These are phyloP conservation scores for Aspergillus asperescens DNA, from an alignment of 495 filamentous ascomycete species.

Conservation along the genomic window DNA sequence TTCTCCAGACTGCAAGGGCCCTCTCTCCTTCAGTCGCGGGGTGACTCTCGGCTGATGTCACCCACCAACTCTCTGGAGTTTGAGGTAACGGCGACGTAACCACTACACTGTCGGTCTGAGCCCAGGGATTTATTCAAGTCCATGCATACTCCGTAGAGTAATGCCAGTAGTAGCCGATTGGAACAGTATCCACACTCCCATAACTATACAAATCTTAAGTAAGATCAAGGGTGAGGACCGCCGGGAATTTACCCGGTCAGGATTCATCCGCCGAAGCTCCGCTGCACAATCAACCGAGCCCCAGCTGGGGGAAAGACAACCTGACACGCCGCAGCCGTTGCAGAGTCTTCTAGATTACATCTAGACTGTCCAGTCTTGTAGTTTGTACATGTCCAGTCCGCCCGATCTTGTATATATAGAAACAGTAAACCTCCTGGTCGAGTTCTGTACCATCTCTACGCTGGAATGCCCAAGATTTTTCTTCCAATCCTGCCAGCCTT, in stretches of 20 bases:
- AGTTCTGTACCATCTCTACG: background rate
- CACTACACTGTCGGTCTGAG: background rate
- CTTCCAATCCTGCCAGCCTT: background rate
- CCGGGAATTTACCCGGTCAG: conserved; percentile 21
- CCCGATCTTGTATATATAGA: background rate
- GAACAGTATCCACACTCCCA: too few relatives aligned
- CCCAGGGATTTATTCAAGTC: too few relatives aligned
- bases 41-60: conserved; percentile 7
- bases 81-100: conserved; percentile 4
- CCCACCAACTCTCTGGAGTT: background rate
- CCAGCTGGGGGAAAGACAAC: background rate
- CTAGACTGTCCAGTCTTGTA: background rate
- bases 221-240: too few relatives aligned
- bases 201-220: too few relatives aligned
- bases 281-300: conserved; percentile 2
- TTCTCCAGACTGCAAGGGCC: too few relatives aligned
- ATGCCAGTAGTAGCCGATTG: too few relatives aligned
- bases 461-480: background rate
- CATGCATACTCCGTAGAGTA: too few relatives aligned
- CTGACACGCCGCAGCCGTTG: background rate
- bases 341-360: background rate
- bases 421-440: background rate
- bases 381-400: background rate
- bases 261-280: background rate
- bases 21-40: background rate